These are phyloP conservation scores for Gossypium aridum DNA, from an alignment of 441 rosid genomes.

Conservation along the genomic window DNA sequence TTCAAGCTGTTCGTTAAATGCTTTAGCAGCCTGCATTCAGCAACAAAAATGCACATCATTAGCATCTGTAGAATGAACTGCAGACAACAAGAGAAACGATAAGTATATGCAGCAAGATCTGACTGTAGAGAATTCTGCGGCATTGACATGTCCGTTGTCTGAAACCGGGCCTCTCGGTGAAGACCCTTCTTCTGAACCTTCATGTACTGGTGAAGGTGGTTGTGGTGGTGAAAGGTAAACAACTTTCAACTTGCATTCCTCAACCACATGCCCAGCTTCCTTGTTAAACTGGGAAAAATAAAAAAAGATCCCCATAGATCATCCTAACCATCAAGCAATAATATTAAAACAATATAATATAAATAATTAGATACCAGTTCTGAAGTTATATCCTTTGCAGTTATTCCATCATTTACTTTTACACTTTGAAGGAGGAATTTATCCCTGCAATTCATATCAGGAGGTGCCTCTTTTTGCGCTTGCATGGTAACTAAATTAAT, in stretches of 20 bases:
- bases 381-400: conserved; percentile 50
- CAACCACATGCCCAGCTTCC: conserved; percentile 60
- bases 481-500: conserved; percentile 65
- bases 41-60: conserved; percentile 15
- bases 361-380: conserved; percentile 42
- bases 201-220: conserved; percentile 73
- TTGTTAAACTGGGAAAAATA: conserved; percentile 47
- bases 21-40: conserved; percentile 38
- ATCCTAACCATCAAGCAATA: neutral
- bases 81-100: neutral
- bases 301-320: neutral
- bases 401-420: conserved; percentile 34
- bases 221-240: conserved; percentile 61
- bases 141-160: conserved; percentile 49
- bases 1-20: conserved; percentile 32
- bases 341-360: neutral
- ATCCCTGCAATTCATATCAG: conserved; percentile 71
- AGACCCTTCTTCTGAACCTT: conserved; percentile 76
- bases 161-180: conserved; percentile 59
- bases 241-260: conserved; percentile 69
- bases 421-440: conserved; percentile 76
- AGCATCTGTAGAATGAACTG: neutral
- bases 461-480: conserved; percentile 77
- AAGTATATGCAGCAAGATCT: conserved; percentile 15
- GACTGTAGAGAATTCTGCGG: conserved; percentile 42